Percentiles rank a stretch among this genome's conserved stretches.
These are phyloP conservation scores for Ophiostoma himal-ulmi DNA, from an alignment of 2,329 filamentous ascomycete species.

Conservation along the genomic window DNA sequence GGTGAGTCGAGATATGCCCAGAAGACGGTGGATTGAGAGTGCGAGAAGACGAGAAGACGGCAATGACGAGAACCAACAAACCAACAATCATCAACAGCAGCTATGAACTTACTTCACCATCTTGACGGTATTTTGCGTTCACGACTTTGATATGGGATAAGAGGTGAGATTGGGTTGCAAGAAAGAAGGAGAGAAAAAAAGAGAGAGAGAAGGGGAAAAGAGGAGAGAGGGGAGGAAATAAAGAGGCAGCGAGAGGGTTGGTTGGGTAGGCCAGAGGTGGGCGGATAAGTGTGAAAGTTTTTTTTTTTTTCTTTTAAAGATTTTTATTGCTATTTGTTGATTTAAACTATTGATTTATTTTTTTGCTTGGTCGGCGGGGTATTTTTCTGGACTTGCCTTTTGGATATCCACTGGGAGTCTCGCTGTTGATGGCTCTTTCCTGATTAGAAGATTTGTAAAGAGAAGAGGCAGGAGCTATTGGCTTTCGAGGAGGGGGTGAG, in stretches of 20 bases:
- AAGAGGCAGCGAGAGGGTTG: constrained; percentile 17
- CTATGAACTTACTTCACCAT: constrained; percentile 92
- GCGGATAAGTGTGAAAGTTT: constrained; percentile 24
- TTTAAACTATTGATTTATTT: constrained; percentile 17
- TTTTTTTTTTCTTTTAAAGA: constrained; percentile 20
- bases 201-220: constrained; percentile 17
- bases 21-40: neutral
- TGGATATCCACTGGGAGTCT: constrained; percentile 13
- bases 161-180: constrained; percentile 20
- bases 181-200: constrained; percentile 16
- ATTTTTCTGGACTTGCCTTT: constrained; percentile 20
- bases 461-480: constrained; percentile 1
- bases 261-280: constrained; percentile 19
- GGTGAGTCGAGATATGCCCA: constrained; percentile 6
- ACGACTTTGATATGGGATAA: constrained; percentile 24
- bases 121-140: constrained; percentile 68
- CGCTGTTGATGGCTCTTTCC: constrained; percentile 14
- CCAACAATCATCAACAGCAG: neutral
- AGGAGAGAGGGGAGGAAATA: constrained; percentile 16
- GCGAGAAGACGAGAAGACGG: neutral
- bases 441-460: constrained; percentile 8
- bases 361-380: constrained; percentile 22
- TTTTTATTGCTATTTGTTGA: constrained; percentile 10
- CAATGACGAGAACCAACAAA: neutral
- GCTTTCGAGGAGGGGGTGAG: neutral